Percentiles rank a stretch among this genome's conserved stretches.
Conservation (phyloP, 192 early-diverging fungal genomes). For the Gryganskiella cystojenkinii region DNA sequence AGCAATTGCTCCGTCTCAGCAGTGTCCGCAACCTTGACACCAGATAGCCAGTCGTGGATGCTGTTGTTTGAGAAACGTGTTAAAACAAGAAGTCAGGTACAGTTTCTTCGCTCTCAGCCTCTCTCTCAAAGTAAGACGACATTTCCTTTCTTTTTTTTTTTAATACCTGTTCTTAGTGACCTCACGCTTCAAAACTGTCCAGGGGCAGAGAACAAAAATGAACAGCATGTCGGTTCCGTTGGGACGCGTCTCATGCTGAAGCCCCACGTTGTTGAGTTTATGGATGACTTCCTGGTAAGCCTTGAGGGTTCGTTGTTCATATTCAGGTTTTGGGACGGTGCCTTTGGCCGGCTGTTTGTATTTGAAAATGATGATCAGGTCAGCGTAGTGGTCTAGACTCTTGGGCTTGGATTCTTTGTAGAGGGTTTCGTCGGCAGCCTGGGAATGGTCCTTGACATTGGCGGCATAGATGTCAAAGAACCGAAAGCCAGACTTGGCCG, state of each 20-base stretch:
- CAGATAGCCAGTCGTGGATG: conserved; percentile 78
- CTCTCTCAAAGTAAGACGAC: too few species aligned
- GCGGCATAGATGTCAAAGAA: conserved; percentile 42
- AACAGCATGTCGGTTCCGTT: conserved; percentile 66
- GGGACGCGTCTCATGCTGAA: conserved; percentile 70
- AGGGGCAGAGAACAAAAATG: conserved; percentile 76
- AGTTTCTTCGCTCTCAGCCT: background rate
- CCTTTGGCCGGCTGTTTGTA: conserved; percentile 38
- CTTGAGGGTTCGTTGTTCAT: conserved; percentile 45
- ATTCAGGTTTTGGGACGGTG: conserved; percentile 12
- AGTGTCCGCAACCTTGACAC: conserved; percentile 63
- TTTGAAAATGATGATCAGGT: conserved; percentile 57
- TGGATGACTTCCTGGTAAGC: conserved; percentile 65
- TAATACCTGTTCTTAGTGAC: conserved; percentile 53
- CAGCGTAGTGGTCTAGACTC: conserved; percentile 43
- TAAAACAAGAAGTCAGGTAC: background rate
- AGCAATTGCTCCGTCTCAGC: conserved; percentile 29
- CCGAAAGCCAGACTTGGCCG: conserved; percentile 15
- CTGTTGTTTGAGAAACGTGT: conserved; percentile 48
- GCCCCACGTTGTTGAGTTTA: conserved; percentile 67
- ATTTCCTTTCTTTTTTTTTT: background rate
- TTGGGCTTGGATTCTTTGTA: conserved; percentile 4
- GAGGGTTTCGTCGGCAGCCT: background rate
- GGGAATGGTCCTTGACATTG: background rate
- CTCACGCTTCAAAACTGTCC: conserved; percentile 60